phyloP scores from a whole-genome alignment of 768 basidiomycete genomes.

The Tricholoma flavovirens region DNA sequence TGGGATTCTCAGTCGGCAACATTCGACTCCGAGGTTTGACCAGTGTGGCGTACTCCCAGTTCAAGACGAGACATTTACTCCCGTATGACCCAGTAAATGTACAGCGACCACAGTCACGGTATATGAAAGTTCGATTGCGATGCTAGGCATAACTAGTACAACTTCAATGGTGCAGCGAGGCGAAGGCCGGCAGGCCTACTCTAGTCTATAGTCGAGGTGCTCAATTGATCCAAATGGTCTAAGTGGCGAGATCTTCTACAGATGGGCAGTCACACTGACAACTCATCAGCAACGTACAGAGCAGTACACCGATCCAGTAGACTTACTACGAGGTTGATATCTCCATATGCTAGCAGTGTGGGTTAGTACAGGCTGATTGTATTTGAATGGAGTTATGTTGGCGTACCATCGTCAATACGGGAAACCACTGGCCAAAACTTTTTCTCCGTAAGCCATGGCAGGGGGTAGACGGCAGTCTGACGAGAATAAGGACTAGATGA shows the following conservation, averaged over 20 bases:
- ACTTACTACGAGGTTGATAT: conserved; percentile 83
- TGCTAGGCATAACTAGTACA: no score
- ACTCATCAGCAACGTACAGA: conserved; percentile 9
- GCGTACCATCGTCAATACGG: conserved; percentile 87
- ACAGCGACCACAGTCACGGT: no score
- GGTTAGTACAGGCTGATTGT: conserved; percentile 3
- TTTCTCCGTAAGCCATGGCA: conserved; percentile 74
- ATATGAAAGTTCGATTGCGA: no score
- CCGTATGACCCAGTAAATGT: no score
- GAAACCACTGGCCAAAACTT: conserved; percentile 98
- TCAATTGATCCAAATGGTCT: neutral
- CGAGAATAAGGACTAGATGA: conserved; percentile 76
- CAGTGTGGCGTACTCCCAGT: no score
- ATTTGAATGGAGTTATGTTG: neutral
- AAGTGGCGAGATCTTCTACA: conserved; percentile 67
- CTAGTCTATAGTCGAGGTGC: neutral
- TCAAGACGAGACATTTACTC: no score
- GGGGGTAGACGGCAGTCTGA: conserved; percentile 84
- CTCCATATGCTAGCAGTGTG: conserved; percentile 69
- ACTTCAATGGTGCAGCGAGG: neutral
- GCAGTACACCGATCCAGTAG: neutral
- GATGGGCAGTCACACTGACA: conserved; percentile 78
- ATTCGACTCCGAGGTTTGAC: no score
- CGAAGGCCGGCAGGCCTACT: no score
- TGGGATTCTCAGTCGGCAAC: no score